phyloP scores from a whole-genome alignment of 2,329 filamentous ascomycete genomes.

The Coleophoma cylindrospora region DNA sequence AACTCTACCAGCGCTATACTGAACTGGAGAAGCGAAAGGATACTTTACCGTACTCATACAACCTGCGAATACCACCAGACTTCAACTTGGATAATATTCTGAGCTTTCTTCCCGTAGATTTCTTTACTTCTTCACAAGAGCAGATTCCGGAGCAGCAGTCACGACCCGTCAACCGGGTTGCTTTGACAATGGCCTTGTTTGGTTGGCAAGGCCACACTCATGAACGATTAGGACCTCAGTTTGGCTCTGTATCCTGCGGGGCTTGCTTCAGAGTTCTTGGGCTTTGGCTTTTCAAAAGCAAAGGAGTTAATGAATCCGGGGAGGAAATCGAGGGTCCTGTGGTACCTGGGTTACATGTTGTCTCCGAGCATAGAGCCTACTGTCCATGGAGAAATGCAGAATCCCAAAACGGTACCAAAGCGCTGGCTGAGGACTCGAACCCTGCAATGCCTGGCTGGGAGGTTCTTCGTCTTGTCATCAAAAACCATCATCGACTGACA shows the following conservation, averaged over 20 bases:
- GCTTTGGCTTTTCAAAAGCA: constrained; percentile 88
- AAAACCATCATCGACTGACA: constrained; percentile 44
- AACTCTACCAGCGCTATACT: constrained; percentile 59
- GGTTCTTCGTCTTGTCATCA: constrained; percentile 46
- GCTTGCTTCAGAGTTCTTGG: constrained; percentile 86
- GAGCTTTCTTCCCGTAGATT: constrained; percentile 44
- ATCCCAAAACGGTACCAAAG: constrained; percentile 47
- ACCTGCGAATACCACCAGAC: constrained; percentile 45
- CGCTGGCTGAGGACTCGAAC: constrained; percentile 24
- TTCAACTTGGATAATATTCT: constrained; percentile 47
- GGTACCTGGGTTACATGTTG: constrained; percentile 63
- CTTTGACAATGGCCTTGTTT: constrained; percentile 64
- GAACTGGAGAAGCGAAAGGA: constrained; percentile 49
- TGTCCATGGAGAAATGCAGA: constrained; percentile 71
- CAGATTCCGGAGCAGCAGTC: background rate
- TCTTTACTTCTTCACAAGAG: constrained; percentile 42
- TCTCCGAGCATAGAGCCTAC: constrained; percentile 74
- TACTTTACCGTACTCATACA: constrained; percentile 57
- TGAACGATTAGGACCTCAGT: constrained; percentile 20
- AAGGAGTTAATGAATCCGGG: constrained; percentile 52
- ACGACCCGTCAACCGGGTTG: constrained; percentile 48
- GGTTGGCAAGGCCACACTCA: constrained; percentile 62
- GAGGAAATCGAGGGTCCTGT: constrained; percentile 48
- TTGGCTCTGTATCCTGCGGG: constrained; percentile 56
- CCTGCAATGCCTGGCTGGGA: constrained; percentile 45